Evolutionary conservation across 345 rosid species (phyloP).

Genomic region (Linum usitatissimum): DNA sequence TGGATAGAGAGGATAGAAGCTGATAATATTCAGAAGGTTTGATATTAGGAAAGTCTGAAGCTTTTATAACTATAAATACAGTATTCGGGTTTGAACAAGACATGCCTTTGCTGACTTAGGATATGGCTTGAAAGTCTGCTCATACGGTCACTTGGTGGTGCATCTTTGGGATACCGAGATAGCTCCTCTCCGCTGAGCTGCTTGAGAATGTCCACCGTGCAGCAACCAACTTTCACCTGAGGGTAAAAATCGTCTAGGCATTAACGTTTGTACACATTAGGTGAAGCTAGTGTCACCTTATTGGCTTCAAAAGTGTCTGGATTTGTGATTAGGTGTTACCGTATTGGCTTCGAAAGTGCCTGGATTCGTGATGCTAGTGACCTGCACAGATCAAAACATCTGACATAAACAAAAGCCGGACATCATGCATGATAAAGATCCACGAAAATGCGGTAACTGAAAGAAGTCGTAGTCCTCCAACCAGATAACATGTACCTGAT

Average conservation of each 20-base stretch:
- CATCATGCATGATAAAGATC: not conserved
- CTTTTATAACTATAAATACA: not conserved
- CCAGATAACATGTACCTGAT: slow-evolving; percentile 43
- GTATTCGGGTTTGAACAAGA: not conserved
- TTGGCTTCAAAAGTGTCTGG: slow-evolving; percentile 75
- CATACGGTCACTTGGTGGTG: slow-evolving; percentile 59
- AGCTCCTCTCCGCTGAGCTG: slow-evolving; percentile 85
- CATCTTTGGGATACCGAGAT: slow-evolving; percentile 50
- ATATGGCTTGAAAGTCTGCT: slow-evolving; percentile 76
- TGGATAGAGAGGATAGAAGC: slow-evolving; percentile 84
- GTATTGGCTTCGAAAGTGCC: slow-evolving; percentile 67
- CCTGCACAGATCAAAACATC: slow-evolving; percentile 26
- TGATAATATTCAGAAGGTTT: slow-evolving; percentile 17
- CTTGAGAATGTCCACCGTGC: slow-evolving; percentile 77
- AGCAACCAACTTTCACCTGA: slow-evolving; percentile 86
- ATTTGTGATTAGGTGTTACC: slow-evolving; percentile 52
- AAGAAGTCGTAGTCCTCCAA: not conserved
- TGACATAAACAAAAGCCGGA: slow-evolving; percentile 3
- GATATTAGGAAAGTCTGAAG: not conserved
- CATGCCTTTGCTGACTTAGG: slow-evolving; percentile 61
- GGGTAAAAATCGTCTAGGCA: not conserved
- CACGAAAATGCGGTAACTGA: slow-evolving; percentile 3
- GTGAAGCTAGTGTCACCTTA: slow-evolving; percentile 32
- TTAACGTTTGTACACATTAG: no score
- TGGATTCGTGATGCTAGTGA: slow-evolving; percentile 63